Evolutionary conservation across 208 protist species (phyloP).

Genomic region (Trypanosoma grayi): DNA sequence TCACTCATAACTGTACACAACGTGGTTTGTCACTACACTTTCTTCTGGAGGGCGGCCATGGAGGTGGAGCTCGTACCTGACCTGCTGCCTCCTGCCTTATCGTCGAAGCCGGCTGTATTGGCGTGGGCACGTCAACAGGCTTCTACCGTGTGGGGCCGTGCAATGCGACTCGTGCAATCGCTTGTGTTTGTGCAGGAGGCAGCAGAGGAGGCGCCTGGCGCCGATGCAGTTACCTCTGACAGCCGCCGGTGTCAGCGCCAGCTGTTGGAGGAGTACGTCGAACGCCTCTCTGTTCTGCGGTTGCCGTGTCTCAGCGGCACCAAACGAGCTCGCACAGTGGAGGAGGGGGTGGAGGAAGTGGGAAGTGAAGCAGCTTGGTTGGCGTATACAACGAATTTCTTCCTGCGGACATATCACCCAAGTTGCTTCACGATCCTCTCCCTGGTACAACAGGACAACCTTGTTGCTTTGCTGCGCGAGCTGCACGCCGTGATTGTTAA

Average conservation of each 20-base stretch:
- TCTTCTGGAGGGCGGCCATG: slow-evolving; percentile 19
- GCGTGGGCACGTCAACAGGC: slow-evolving; percentile 15
- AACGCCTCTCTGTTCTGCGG: background rate
- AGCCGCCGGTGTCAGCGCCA: slow-evolving; percentile 9
- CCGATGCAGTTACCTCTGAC: slow-evolving; percentile 2
- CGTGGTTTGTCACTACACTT: slow-evolving; percentile 9
- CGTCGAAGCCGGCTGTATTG: background rate
- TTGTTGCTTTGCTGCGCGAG: slow-evolving; percentile 33
- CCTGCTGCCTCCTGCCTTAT: background rate
- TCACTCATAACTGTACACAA: slow-evolving; percentile 13
- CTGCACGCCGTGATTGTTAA: slow-evolving; percentile 32
- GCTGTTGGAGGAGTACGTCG: slow-evolving; percentile 21
- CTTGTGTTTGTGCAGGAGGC: slow-evolving; percentile 19
- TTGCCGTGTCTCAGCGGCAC: background rate
- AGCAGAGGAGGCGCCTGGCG: slow-evolving; percentile 6
- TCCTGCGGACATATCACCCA: slow-evolving; percentile 47
- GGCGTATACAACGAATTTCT: slow-evolving; percentile 27
- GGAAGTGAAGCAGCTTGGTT: slow-evolving; percentile 1
- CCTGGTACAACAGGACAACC: slow-evolving; percentile 41
- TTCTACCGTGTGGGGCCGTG: slow-evolving; percentile 6
- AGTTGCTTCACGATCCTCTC: slow-evolving; percentile 65
- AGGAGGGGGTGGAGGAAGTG: background rate
- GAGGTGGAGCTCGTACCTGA: slow-evolving; percentile 10
- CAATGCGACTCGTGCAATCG: slow-evolving; percentile 17
- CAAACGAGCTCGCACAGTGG: background rate